Evolutionary conservation across 345 rosid genomes (phyloP).

Genomic region (Linum usitatissimum): DNA sequence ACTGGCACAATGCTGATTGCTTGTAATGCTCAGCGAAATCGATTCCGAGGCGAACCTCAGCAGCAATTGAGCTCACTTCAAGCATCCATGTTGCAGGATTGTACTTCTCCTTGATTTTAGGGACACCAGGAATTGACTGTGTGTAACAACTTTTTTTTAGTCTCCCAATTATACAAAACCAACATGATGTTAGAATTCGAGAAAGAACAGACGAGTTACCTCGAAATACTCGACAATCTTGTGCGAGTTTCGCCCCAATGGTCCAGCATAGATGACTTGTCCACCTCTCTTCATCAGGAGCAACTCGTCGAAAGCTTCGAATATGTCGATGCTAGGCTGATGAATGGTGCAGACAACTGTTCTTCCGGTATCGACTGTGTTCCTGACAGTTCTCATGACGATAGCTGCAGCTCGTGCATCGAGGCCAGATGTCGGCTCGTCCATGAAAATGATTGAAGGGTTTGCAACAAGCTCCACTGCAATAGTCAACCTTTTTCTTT

Average conservation of each 20-base stretch:
- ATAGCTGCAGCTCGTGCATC: conserved; percentile 56
- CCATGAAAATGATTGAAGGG: conserved; percentile 57
- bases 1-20: conserved; percentile 31
- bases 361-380: conserved; percentile 46
- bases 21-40: conserved; percentile 38
- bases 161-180: not conserved
- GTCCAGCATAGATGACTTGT: conserved; percentile 37
- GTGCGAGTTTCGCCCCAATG: conserved; percentile 36
- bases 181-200: not conserved
- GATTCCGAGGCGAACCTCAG: conserved; percentile 31
- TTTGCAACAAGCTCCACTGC: conserved; percentile 56
- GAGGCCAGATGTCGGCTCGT: conserved; percentile 48
- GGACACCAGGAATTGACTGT: conserved; percentile 37
- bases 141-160: not conserved
- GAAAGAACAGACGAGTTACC: conserved; percentile 13
- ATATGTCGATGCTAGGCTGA: conserved; percentile 51
- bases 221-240: conserved; percentile 43
- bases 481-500: conserved; percentile 45
- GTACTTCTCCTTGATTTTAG: conserved; percentile 35
- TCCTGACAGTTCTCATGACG: conserved; percentile 46
- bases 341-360: conserved; percentile 55
- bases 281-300: conserved; percentile 53
- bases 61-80: conserved; percentile 34
- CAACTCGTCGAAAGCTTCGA: conserved; percentile 49
- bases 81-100: conserved; percentile 60